Evolutionary conservation across 2,329 filamentous ascomycete species (phyloP).

Genomic region (Tolypocladium cylindrosporum): DNA sequence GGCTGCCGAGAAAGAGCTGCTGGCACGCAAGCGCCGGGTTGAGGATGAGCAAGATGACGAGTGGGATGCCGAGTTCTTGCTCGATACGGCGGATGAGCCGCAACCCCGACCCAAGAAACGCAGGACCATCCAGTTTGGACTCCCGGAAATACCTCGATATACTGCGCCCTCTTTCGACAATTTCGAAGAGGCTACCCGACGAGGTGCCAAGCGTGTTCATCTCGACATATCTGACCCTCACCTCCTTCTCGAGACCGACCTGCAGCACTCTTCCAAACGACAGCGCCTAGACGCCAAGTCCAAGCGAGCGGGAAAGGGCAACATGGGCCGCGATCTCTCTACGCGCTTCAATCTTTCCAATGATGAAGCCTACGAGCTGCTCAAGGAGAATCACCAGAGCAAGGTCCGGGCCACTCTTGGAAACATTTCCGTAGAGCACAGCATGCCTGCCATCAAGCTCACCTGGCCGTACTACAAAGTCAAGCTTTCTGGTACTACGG

Average conservation of each 20-base stretch:
- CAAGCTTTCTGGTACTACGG: constrained; percentile 64
- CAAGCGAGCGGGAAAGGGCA: constrained; percentile 58
- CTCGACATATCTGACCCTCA: constrained; percentile 84
- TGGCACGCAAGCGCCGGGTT: constrained; percentile 19
- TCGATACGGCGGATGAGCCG: constrained; percentile 34
- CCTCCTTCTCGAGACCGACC: constrained; percentile 72
- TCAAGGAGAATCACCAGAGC: constrained; percentile 95
- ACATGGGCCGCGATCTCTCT: constrained; percentile 61
- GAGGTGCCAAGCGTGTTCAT: constrained; percentile 66
- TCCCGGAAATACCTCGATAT: constrained; percentile 48
- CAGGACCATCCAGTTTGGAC: constrained; percentile 48
- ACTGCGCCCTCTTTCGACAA: constrained; percentile 68
- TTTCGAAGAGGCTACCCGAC: constrained; percentile 62
- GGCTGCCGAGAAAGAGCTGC: constrained; percentile 19
- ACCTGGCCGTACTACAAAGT: constrained; percentile 96
- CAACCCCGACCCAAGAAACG: constrained; percentile 55
- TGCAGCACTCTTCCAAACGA: constrained; percentile 52
- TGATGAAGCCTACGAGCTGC: constrained; percentile 86
- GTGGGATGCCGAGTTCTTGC: constrained; percentile 52
- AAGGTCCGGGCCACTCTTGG: constrained; percentile 90
- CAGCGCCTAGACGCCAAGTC: constrained; percentile 44
- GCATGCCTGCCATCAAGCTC: constrained; percentile 79
- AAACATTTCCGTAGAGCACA: constrained; percentile 88
- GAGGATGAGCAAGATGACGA: constrained; percentile 44
- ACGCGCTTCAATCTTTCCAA: constrained; percentile 93